Percentiles rank a stretch among this genome's conserved stretches.
phyloP scores from a whole-genome alignment of 495 filamentous ascomycete species.

The Bryoglossum gracile region DNA sequence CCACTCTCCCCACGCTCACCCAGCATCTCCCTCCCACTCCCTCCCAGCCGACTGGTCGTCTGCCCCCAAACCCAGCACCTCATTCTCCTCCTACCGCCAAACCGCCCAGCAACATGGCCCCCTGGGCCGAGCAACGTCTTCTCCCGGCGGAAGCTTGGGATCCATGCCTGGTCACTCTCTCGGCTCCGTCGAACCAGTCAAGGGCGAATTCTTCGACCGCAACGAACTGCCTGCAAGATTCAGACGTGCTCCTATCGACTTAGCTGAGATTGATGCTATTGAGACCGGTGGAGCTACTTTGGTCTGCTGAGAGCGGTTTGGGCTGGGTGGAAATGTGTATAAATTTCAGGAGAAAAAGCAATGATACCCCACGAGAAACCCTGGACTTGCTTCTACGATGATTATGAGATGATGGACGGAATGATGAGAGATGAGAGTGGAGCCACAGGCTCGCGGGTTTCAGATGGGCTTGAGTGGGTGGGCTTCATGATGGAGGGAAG shows the following conservation, averaged over 20 bases:
- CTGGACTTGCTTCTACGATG: neutral
- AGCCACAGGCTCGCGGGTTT: neutral
- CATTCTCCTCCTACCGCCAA: slow-evolving; percentile 85
- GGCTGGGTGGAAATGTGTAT: neutral
- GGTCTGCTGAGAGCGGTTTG: slow-evolving; percentile 30
- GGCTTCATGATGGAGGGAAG: no score
- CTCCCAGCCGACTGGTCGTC: slow-evolving; percentile 30
- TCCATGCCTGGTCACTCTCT: slow-evolving; percentile 56
- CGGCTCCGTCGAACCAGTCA: slow-evolving; percentile 59
- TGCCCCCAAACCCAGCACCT: slow-evolving; percentile 44
- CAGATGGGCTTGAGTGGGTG: no score
- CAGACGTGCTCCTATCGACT: slow-evolving; percentile 59
- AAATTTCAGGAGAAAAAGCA: slow-evolving; percentile 5
- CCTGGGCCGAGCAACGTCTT: slow-evolving; percentile 49
- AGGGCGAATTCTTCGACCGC: slow-evolving; percentile 82
- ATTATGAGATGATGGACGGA: neutral
- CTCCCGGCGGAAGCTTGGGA: slow-evolving; percentile 52
- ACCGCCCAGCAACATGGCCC: slow-evolving; percentile 94
- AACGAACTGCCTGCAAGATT: slow-evolving; percentile 80
- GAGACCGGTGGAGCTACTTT: slow-evolving; percentile 84
- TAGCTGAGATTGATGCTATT: slow-evolving; percentile 89
- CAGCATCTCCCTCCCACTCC: slow-evolving; percentile 38
- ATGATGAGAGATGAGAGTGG: neutral
- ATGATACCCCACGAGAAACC: slow-evolving; percentile 6
- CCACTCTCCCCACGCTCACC: slow-evolving; percentile 57